phyloP scores from a whole-genome alignment of 179 eudicot genomes.

The Beta macrorhiza region DNA sequence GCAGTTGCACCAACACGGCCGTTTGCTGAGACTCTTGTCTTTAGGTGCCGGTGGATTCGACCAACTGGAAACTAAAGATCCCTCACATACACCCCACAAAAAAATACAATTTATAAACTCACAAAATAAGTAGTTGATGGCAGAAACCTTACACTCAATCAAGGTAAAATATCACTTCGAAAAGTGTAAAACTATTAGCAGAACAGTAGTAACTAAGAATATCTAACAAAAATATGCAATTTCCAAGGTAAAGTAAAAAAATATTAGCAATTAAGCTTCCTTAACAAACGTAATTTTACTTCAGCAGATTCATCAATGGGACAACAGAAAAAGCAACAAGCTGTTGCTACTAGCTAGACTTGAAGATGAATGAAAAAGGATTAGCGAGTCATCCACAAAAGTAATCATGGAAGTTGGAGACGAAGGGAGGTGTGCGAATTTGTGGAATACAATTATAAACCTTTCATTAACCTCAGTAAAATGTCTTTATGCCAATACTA shows the following conservation, averaged over 20 bases:
- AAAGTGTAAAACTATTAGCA: background rate
- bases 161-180: background rate
- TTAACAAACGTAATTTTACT: background rate
- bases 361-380: no score
- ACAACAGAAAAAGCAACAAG: background rate
- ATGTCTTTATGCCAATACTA: background rate
- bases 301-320: no score
- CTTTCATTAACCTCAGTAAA: no score
- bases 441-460: no score
- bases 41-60: conserved; percentile 52
- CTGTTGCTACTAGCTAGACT: background rate
- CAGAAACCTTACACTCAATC: background rate
- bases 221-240: background rate
- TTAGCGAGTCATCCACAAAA: no score
- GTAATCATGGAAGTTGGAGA: no score
- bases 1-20: conserved; percentile 62
- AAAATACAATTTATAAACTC: background rate
- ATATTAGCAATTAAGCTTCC: background rate
- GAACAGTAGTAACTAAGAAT: background rate
- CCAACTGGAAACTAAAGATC: conserved; percentile 53
- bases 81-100: background rate
- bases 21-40: conserved; percentile 44
- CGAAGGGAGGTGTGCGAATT: no score
- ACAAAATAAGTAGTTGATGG: background rate
- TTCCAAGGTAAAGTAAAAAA: no score